Evolutionary conservation across 2,329 filamentous ascomycete species (phyloP), one percentile per base, ranked within the genome.

Genomic region (Penicillium sumatraense): DNA sequence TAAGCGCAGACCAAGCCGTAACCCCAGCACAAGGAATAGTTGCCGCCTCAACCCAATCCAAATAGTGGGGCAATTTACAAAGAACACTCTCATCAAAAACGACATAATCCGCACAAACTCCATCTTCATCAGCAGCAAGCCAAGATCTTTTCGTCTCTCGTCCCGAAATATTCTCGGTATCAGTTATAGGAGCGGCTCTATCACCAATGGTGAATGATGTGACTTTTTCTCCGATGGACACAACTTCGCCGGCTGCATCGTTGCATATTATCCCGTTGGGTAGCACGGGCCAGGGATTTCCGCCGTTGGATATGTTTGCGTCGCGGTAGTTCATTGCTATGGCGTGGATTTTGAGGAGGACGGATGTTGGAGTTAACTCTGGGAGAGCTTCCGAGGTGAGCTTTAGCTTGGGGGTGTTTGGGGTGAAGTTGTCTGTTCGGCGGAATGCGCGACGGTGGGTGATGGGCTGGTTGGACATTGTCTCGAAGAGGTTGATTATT

Each of bases 1-100:
- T 77, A n/a, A 80, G 56, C 0, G 77, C 75, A 42, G 70, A 67
- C 76, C 78, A 81, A 1, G 79, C 78, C 0, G 78, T 81, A 0
- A 74, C 68, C 0, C 76, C 79, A 18, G 79, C 78, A 33, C 77
- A 80, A 0, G 77, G 76, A 14, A 81, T 69, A 1, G 71, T 71
- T 7, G 66, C 63, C 2, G 75, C 73, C 2, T 71, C 59, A 1
- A 66, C 54, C 71, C 73, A 79, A 31, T 69, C 60, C 16, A 80
- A 61, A 49, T 79, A 65, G 0, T 50, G 51, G 0, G 77, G 78
- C 0, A 79, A 49, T 42, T 72, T 75, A 21, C 59, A 66, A 3
- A 80, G 42, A 8, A 65, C 59, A 29, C 64, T 58, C 57, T 79
- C 75, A 21, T 78, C 72, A 50, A 76, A 79, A 0, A 79, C 62